Evolutionary conservation across 768 basidiomycete species (phyloP).

Genomic region (Pluteus cervinus): DNA sequence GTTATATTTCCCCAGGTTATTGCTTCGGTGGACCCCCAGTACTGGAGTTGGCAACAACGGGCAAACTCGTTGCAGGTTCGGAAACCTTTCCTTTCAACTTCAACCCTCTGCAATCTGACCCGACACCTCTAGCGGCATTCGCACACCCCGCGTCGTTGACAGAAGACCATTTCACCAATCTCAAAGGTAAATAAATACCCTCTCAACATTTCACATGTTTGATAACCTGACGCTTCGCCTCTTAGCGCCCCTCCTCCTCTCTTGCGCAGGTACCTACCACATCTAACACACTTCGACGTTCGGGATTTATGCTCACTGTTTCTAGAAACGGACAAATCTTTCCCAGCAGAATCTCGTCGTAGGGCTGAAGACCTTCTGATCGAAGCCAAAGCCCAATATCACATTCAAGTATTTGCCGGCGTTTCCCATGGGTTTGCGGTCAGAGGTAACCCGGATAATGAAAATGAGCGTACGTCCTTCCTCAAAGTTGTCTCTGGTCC

Average conservation of each 20-base stretch:
- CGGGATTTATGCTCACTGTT: too few species aligned
- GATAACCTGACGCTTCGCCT: too few species aligned
- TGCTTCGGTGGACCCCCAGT: slow-evolving; percentile 39
- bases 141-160: slow-evolving; percentile 36
- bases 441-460: slow-evolving; percentile 26
- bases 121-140: slow-evolving; percentile 30
- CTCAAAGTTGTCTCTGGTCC: neutral
- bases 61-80: too few species aligned
- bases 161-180: slow-evolving; percentile 26
- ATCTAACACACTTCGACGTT: too few species aligned
- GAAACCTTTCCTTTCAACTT: too few species aligned
- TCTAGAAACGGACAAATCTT: slow-evolving; percentile 41
- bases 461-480: slow-evolving; percentile 13
- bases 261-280: too few species aligned
- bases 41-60: slow-evolving; percentile 27
- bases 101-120: too few species aligned
- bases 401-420: slow-evolving; percentile 39
- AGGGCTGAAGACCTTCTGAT: slow-evolving; percentile 39
- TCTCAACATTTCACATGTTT: too few species aligned
- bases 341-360: slow-evolving; percentile 32
- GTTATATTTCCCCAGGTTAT: too few species aligned
- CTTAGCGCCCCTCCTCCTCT: too few species aligned
- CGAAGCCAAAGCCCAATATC: slow-evolving; percentile 33
- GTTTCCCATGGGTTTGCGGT: slow-evolving; percentile 30
- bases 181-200: slow-evolving; percentile 33